Evolutionary conservation across 257 asterid species (phyloP).

Genomic region (Asclepias syriaca): DNA sequence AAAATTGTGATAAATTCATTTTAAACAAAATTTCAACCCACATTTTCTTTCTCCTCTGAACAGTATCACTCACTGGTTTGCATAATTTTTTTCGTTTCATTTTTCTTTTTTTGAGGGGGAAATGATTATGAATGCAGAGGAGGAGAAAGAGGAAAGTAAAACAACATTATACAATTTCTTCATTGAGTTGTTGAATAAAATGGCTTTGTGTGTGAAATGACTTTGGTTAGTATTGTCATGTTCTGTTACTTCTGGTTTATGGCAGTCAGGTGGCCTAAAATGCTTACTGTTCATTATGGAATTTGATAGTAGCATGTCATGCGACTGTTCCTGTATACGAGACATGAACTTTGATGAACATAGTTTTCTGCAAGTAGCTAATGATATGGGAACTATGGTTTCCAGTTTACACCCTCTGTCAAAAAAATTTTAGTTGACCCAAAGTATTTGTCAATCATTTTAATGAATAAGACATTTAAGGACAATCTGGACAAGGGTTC

Average conservation of each 20-base stretch:
- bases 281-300: not conserved
- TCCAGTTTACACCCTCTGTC: not conserved
- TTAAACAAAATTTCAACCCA: not conserved
- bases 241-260: not conserved
- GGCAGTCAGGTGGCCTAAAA: not conserved
- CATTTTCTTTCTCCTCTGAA: not conserved
- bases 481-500: too few species aligned
- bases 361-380: not conserved
- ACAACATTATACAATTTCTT: not conserved
- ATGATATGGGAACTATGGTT: not conserved
- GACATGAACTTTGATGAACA: not conserved
- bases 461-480: too few species aligned
- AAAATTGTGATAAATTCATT: not conserved
- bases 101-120: too few species aligned
- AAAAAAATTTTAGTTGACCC: too few species aligned
- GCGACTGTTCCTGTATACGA: not conserved
- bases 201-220: not conserved
- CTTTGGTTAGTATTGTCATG: not conserved
- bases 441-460: too few species aligned
- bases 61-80: not conserved
- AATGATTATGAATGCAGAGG: not conserved
- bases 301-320: not conserved
- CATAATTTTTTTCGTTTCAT: not conserved
- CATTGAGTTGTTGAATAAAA: not conserved
- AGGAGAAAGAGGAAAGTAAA: not conserved